Evolutionary conservation across 2,329 filamentous ascomycete species (phyloP), one percentile per base, ranked within the genome.

Genomic region (Alternaria gaisen): DNA sequence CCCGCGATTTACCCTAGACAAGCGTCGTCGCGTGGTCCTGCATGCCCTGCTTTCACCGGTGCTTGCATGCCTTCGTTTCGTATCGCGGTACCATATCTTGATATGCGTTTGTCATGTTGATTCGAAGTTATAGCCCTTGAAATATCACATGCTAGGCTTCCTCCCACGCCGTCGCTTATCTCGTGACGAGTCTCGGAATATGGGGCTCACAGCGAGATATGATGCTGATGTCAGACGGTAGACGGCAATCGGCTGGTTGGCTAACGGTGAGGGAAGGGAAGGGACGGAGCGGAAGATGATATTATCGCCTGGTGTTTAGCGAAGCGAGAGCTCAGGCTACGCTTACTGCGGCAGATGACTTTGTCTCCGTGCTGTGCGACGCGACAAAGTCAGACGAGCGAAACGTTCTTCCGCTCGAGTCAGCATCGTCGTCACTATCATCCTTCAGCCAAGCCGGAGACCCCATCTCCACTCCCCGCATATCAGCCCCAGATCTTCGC

Each of bases 161-260:
- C 18, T 22, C 44, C 42, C n/a, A 14, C 28, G 28, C 28, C 11
- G 32, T 20, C 30, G 4, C 46, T n/a, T 24, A 24, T 48, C 20
- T 50, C 20, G 32, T 24, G 32, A 50, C 32, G 32, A 38, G 20
- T 50, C 24, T 36, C 30, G 30, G 30, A 48, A 34, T 12, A 48
- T 16, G 30, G 20, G 11, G 4, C n/a, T 48, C 46, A 12, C 11
- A 24, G 32, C 24, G 43, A 50, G 47, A 63, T 60, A 51, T 40
- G 44, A 48, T 54, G 61, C 61, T 63, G 61, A 63, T 53, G 60
- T 63, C 57, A 63, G 61, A 56, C 57, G 53, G 61, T 53, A 63
- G 61, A 50, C 57, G 53, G 61, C 53, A 22, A 22, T 34, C 46
- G 46, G 46, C 20, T 50, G 46, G 20, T n/a, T 16, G 16, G 46